Evolutionary conservation across 176 grass and related monocot genomes (phyloP).

Genomic region (Urochloa ruziziensis): DNA sequence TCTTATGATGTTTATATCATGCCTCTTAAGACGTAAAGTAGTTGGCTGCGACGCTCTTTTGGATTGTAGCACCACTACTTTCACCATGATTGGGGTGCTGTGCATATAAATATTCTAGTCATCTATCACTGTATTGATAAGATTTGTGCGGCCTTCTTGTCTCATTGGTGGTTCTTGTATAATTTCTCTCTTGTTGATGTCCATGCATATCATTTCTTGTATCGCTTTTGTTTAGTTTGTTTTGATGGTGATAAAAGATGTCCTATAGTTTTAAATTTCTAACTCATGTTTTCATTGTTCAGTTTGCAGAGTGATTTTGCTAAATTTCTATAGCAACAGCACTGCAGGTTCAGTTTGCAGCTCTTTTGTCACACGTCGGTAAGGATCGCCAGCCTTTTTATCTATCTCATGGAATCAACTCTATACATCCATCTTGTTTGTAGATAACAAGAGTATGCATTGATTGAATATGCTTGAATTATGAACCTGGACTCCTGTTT

Average conservation of each 20-base stretch:
- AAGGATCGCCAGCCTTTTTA: not conserved
- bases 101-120: not conserved
- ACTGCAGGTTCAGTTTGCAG: not conserved
- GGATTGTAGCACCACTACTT: slow-evolving; percentile 7
- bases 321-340: not conserved
- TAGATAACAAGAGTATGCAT: not conserved
- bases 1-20: not conserved
- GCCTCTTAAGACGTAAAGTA: not conserved
- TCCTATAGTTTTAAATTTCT: not conserved
- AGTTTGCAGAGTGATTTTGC: not conserved
- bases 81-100: not conserved
- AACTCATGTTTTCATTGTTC: not conserved
- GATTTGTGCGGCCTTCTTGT: slow-evolving; percentile 4
- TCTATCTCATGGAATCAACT: not conserved
- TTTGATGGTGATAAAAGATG: not conserved
- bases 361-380: not conserved
- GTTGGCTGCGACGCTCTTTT: not conserved
- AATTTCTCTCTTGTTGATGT: not conserved
- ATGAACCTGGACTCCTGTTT: not conserved
- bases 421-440: not conserved
- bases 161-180: not conserved
- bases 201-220: not conserved
- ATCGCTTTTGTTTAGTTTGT: not conserved
- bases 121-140: not conserved
- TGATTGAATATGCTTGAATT: not conserved